A percentile compares a stretch with the other conserved stretches of the same genome.
Conservation (phyloP, 306 rosid species). For the Dryas octopetala region DNA sequence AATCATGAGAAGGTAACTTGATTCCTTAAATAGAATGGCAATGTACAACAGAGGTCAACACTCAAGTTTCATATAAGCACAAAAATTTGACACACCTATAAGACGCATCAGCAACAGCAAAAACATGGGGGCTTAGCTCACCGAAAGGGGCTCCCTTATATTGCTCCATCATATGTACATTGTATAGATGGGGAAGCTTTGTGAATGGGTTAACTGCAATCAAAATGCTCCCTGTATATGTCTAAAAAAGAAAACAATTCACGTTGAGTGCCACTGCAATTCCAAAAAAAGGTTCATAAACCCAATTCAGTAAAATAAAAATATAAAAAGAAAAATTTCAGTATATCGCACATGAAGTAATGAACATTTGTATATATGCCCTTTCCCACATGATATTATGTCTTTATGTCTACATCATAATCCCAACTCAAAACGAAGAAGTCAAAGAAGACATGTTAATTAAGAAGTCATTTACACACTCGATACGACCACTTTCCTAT, state of each 20-base stretch:
- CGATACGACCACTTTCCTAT: neutral
- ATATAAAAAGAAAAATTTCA: neutral
- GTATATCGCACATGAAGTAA: neutral
- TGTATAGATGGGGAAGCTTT: constrained; percentile 91
- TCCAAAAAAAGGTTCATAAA: neutral
- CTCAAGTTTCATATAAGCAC: constrained; percentile 7
- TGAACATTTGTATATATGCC: neutral
- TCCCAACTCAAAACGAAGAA: neutral
- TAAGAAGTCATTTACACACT: neutral
- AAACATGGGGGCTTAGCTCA: constrained; percentile 96
- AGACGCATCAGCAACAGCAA: constrained; percentile 94
- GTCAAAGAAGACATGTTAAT: neutral
- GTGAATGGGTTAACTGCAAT: constrained; percentile 97
- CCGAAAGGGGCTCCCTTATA: constrained; percentile 95
- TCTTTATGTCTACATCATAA: neutral
- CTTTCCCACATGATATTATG: neutral
- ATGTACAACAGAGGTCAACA: constrained; percentile 14
- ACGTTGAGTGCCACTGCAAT: constrained; percentile 12
- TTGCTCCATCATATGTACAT: constrained; percentile 93
- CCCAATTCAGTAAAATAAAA: neutral
- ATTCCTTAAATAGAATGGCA: constrained; percentile 19
- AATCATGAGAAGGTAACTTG: constrained; percentile 39
- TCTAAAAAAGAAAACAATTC: constrained; percentile 45
- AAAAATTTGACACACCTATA: constrained; percentile 60
- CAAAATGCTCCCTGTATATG: constrained; percentile 95